Evolutionary conservation across 805 yeast species (phyloP), one percentile per base, ranked within the genome.

Genomic region (Torulaspora maleeae): DNA sequence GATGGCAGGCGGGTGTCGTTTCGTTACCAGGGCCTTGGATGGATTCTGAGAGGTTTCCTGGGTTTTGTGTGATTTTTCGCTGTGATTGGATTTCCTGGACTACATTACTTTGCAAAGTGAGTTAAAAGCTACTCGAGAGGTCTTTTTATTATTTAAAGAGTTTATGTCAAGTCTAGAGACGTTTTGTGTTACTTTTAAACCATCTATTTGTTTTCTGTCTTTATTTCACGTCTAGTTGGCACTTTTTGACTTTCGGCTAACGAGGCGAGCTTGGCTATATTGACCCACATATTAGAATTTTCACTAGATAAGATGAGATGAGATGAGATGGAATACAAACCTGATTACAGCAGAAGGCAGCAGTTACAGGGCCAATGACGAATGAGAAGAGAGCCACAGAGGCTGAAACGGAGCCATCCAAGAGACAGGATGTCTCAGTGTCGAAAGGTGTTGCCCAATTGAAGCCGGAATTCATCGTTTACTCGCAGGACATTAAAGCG

Each of bases 391-490:
- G 55, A 35, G 51, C 55, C 28, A 51, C 45, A 29, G 59, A 53
- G 20, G 43, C 44, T 10, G 50, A 34, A 6, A 48, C 25, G 7
- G 41, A 35, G 19, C 37, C 36, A n/a, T 52, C 39, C 10, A 57
- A 61, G 48, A 57, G 53, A 33, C 58, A 51, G 34, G 59, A 62
- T 37, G 38, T 43, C 24, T 48, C 51, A 35, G 45, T 41, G 40
- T 63, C 67, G 19, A 79, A 77, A 50, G 95, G 96, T 38, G 69
- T 83, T 41, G 95, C 96, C 0, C 77, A 82, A 9, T 76, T 88
- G 57, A 89, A 88, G 64, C 67, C 82, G 2, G 93, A 89, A 58
- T 89, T 54, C 52, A 67, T 84, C 8, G 67, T 83, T 5, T 67
- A 57, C 44, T 56, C 51, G 42, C 54, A 36, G 37, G 59, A 53